phyloP scores from a whole-genome alignment of 2,329 filamentous ascomycete genomes.

The Magnaporthiopsis rhizophila region DNA sequence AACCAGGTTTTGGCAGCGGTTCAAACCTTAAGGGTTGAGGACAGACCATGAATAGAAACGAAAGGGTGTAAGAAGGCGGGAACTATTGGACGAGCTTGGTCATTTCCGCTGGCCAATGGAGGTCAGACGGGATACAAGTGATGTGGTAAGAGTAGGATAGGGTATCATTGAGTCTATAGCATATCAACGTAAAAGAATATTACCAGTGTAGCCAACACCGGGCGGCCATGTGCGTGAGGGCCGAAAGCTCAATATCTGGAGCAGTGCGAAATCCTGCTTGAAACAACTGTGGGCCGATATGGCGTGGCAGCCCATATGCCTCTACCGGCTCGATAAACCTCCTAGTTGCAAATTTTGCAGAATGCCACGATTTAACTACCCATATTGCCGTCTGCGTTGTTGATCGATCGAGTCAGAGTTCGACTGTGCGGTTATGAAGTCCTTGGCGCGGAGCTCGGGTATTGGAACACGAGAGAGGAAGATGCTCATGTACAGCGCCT shows the following conservation, averaged over 20 bases:
- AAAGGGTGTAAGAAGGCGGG: not conserved
- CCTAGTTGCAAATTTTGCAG: not conserved
- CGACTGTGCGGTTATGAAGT: conserved; percentile 39
- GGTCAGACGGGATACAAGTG: not conserved
- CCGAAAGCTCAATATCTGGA: not conserved
- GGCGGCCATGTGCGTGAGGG: not conserved
- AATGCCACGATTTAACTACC: not conserved
- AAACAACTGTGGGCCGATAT: no score
- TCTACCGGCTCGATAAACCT: no score
- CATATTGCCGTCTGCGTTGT: conserved; percentile 10
- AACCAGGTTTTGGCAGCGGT: not conserved
- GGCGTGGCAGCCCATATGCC: not conserved
- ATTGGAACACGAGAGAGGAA: conserved; percentile 49
- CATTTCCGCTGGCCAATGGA: not conserved
- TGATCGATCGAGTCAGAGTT: conserved; percentile 25
- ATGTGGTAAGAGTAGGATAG: not conserved
- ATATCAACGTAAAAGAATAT: not conserved
- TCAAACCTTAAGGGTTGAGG: not conserved
- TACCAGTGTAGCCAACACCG: not conserved
- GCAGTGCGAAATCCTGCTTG: not conserved
- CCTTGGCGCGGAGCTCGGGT: conserved; percentile 43
- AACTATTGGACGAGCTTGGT: not conserved
- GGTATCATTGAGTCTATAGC: not conserved
- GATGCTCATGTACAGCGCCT: conserved; percentile 47
- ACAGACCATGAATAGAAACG: not conserved